These are phyloP conservation scores for Globomyces sp. DNA, from an alignment of 371 early-diverging fungal genomes.

Conservation along the genomic window DNA sequence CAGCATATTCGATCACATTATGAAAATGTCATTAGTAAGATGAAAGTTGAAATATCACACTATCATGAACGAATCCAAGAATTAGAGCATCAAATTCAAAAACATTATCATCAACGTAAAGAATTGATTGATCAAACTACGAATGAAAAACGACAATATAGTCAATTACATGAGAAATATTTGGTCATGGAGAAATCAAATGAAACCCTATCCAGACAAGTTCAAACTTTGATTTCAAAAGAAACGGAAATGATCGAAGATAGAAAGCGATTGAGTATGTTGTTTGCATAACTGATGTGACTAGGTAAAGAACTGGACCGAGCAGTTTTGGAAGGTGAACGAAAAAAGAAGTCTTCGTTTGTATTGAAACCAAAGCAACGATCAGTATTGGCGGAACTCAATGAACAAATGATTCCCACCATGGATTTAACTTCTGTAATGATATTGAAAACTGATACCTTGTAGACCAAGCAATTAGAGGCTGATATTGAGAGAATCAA, in stretches of 20 bases:
- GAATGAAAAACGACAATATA: slow-evolving; percentile 31
- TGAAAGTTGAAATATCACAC: slow-evolving; percentile 19
- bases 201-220: slow-evolving; percentile 23
- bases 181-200: slow-evolving; percentile 24
- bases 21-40: slow-evolving; percentile 24
- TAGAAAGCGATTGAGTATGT: slow-evolving; percentile 36
- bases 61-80: slow-evolving; percentile 21
- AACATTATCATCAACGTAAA: slow-evolving; percentile 5
- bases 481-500: slow-evolving; percentile 9
- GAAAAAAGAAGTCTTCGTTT: not conserved
- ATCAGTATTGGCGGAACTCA: not conserved
- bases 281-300: not conserved
- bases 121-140: slow-evolving; percentile 29
- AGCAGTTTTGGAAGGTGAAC: slow-evolving; percentile 1
- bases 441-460: not conserved
- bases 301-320: slow-evolving; percentile 9
- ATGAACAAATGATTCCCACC: not conserved
- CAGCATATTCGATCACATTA: slow-evolving; percentile 21
- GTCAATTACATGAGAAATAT: slow-evolving; percentile 18
- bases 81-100: slow-evolving; percentile 22
- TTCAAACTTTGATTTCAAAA: slow-evolving; percentile 19
- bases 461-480: slow-evolving; percentile 2
- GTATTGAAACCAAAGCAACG: not conserved
- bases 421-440: not conserved
- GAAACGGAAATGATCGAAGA: slow-evolving; percentile 36